phyloP scores from a whole-genome alignment of 1,139 yeast species.

The Yamadazyma aaseri region DNA sequence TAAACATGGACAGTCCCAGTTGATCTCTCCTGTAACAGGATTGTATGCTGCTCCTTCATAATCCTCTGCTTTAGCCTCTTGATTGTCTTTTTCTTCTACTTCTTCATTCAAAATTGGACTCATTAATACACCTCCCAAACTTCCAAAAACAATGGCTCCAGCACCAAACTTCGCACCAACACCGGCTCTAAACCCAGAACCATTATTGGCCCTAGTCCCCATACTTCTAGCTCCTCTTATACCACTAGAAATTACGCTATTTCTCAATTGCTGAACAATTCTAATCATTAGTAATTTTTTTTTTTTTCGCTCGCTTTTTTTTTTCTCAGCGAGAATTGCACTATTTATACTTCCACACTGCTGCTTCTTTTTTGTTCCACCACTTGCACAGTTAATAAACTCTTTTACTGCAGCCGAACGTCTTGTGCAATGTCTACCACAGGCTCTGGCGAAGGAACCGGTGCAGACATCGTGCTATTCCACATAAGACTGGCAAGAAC shows the following conservation, averaged over 20 bases:
- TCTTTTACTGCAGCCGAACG: slow-evolving; percentile 14
- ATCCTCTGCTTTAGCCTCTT: slow-evolving; percentile 12
- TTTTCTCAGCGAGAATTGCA: slow-evolving; percentile 1
- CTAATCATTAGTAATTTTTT: slow-evolving; percentile 1
- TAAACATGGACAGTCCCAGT: slow-evolving; percentile 99
- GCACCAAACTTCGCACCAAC: not conserved
- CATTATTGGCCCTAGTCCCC: not conserved
- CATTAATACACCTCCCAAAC: not conserved
- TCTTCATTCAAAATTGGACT: slow-evolving; percentile 1
- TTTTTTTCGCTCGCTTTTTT: not conserved
- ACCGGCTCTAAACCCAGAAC: not conserved
- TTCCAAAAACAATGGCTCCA: slow-evolving; percentile 1
- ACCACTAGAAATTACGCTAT: too few relatives aligned
- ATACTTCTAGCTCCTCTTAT: not conserved
- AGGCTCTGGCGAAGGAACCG: slow-evolving; percentile 11
- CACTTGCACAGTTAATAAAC: not conserved
- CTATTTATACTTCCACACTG: too few relatives aligned
- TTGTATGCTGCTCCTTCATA: slow-evolving; percentile 70
- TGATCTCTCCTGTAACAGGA: slow-evolving; percentile 98
- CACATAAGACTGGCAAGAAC: slow-evolving; percentile 36
- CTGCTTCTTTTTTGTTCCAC: too few relatives aligned
- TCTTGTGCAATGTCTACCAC: slow-evolving; percentile 23
- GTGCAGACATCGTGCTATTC: slow-evolving; percentile 26
- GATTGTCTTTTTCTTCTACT: slow-evolving; percentile 12
- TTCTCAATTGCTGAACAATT: too few relatives aligned